Percentiles rank a stretch among this genome's conserved stretches.
Conservation (phyloP, 352 stramenopile species). For the Thraustochytrium striatum region DNA sequence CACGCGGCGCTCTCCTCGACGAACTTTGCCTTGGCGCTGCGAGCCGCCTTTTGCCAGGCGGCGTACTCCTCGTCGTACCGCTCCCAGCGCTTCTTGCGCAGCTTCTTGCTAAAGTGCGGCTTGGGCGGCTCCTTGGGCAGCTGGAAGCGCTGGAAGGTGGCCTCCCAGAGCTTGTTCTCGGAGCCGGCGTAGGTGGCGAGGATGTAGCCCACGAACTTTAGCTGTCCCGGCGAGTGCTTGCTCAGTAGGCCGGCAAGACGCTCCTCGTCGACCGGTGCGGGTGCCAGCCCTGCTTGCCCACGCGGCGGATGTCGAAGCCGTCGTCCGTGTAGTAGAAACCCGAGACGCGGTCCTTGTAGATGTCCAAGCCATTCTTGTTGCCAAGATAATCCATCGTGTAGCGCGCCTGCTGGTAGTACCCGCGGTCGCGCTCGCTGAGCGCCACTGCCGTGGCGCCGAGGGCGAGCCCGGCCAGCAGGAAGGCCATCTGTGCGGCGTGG, state of each 20-base stretch:
- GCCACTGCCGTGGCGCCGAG: conserved; percentile 33
- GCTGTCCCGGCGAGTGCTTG: conserved; percentile 27
- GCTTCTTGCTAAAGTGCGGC: conserved; percentile 3
- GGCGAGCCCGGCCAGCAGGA: conserved; percentile 18
- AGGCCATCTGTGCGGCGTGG: conserved; percentile 35
- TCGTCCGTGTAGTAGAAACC: conserved; percentile 34
- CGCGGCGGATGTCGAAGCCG: conserved; percentile 22
- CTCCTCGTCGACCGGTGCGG: conserved; percentile 25
- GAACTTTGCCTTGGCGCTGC: neutral
- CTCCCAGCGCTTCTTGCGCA: conserved; percentile 35
- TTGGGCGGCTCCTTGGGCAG: conserved; percentile 32
- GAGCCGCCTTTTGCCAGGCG: neutral
- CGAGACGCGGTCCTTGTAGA: conserved; percentile 46
- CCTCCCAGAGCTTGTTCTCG: conserved; percentile 31
- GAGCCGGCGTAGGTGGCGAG: conserved; percentile 19
- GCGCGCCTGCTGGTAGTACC: conserved; percentile 18
- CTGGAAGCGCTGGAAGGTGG: conserved; percentile 29
- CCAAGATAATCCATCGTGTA: conserved; percentile 41
- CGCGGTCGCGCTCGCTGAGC: conserved; percentile 14
- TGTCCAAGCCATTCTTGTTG: conserved; percentile 43
- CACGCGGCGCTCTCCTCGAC: neutral
- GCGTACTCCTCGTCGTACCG: conserved; percentile 30
- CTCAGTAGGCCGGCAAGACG: conserved; percentile 6
- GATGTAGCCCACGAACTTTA: conserved; percentile 36
- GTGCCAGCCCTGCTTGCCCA: conserved; percentile 1